These are phyloP conservation scores for Anisodus acutangulus DNA, from an alignment of 257 asterid genomes.

Conservation along the genomic window DNA sequence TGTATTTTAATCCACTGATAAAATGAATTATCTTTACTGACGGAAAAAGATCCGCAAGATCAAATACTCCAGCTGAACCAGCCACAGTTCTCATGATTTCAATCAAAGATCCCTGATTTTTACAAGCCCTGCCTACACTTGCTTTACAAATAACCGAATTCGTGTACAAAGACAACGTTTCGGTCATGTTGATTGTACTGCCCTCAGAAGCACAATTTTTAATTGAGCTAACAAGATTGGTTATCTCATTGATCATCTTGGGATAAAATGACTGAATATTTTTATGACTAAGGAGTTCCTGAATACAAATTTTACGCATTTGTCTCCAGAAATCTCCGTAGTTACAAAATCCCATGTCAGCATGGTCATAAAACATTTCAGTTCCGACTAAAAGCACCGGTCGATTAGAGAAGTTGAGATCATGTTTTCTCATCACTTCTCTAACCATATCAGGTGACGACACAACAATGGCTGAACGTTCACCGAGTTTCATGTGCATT, in stretches of 20 bases:
- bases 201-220: conserved; percentile 3
- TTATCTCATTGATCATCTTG: conserved; percentile 28
- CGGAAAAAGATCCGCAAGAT: conserved; percentile 29
- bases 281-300: conserved; percentile 32
- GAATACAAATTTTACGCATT: conserved; percentile 35
- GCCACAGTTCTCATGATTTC: background rate
- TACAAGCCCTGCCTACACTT: conserved; percentile 30
- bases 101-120: background rate
- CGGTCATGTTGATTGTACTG: conserved; percentile 26
- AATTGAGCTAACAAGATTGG: conserved; percentile 7
- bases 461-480: conserved; percentile 32
- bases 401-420: conserved; percentile 30
- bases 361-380: conserved; percentile 21
- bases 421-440: conserved; percentile 36
- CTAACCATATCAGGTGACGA: conserved; percentile 36
- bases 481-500: conserved; percentile 39
- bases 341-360: conserved; percentile 29
- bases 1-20: background rate
- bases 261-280: conserved; percentile 27
- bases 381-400: background rate
- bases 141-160: conserved; percentile 32
- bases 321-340: conserved; percentile 40
- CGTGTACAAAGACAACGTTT: conserved; percentile 20
- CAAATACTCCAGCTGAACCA: conserved; percentile 23
- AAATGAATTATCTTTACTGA: background rate